phyloP scores from a whole-genome alignment of 2,329 filamentous ascomycete genomes.

The Hortaea werneckii region DNA sequence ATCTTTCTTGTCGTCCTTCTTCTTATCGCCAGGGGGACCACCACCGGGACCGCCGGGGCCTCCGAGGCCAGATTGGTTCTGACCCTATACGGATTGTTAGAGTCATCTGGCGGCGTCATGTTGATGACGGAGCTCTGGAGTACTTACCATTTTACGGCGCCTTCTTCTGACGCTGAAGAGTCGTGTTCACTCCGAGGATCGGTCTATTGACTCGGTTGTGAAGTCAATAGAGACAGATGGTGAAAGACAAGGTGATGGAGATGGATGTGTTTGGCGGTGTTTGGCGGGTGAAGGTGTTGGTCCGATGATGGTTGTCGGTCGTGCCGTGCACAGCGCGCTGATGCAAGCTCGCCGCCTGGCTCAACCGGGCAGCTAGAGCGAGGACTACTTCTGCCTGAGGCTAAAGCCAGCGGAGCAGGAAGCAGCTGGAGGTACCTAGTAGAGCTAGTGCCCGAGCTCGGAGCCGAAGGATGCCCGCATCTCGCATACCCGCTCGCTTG shows the following conservation, averaged over 20 bases:
- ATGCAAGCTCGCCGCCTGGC: neutral
- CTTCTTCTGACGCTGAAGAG: neutral
- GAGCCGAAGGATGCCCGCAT: too few species aligned
- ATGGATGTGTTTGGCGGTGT: neutral
- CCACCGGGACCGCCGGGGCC: constrained; percentile 46
- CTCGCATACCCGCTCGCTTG: too few species aligned
- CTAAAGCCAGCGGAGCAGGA: too few species aligned
- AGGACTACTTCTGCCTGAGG: too few species aligned
- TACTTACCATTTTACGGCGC: constrained; percentile 1
- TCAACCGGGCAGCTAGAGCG: neutral
- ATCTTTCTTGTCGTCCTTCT: constrained; percentile 86
- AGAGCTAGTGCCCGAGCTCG: too few species aligned
- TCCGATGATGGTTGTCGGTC: neutral
- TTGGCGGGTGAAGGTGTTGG: neutral
- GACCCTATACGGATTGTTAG: constrained; percentile 47
- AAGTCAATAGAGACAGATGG: neutral
- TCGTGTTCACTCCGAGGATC: too few species aligned
- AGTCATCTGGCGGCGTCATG: neutral
- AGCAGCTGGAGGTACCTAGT: too few species aligned
- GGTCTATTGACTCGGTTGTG: neutral
- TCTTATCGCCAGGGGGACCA: constrained; percentile 60
- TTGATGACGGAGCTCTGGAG: neutral
- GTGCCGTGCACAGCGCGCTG: neutral
- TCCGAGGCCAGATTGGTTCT: constrained; percentile 80
- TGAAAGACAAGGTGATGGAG: neutral